A percentile compares a stretch with the other conserved stretches of the same genome.
phyloP scores from a whole-genome alignment of 1,139 yeast genomes.

The Martiniozyma asiatica region DNA sequence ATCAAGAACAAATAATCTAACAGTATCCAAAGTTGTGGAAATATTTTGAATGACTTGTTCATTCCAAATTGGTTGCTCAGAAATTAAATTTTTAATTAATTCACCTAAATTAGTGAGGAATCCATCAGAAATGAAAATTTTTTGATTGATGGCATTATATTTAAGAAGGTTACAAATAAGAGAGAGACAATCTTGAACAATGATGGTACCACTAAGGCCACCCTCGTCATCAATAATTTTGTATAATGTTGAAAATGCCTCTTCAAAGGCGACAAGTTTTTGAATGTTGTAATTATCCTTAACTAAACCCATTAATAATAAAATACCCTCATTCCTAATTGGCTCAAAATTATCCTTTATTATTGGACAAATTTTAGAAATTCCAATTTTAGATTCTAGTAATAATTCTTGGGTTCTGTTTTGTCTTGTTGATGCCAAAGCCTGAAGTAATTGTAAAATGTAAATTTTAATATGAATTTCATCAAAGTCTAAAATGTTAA shows the following conservation, averaged over 20 bases:
- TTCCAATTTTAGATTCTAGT: constrained; percentile 64
- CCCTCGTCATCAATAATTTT: constrained; percentile 77
- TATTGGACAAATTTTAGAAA: constrained; percentile 59
- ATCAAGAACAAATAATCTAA: constrained; percentile 60
- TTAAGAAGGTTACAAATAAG: constrained; percentile 60
- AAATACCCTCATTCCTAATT: constrained; percentile 77
- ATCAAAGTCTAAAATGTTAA: constrained; percentile 33
- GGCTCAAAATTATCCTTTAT: constrained; percentile 73
- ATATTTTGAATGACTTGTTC: constrained; percentile 62
- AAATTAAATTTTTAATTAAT: constrained; percentile 45
- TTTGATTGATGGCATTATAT: constrained; percentile 86
- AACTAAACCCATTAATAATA: constrained; percentile 73
- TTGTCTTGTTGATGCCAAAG: constrained; percentile 70
- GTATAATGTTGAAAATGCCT: constrained; percentile 74
- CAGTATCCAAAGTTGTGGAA: constrained; percentile 56
- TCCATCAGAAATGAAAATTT: constrained; percentile 74
- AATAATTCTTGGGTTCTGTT: constrained; percentile 63
- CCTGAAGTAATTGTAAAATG: constrained; percentile 74
- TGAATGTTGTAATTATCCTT: constrained; percentile 80
- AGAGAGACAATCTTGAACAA: constrained; percentile 81
- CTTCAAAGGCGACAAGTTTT: constrained; percentile 88
- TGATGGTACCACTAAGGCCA: constrained; percentile 79
- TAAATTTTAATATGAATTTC: constrained; percentile 75
- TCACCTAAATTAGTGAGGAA: constrained; percentile 55
- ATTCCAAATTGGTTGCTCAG: constrained; percentile 56